Evolutionary conservation across 768 basidiomycete genomes (phyloP).

Genomic region (Rhodotorula kratochvilovae): DNA sequence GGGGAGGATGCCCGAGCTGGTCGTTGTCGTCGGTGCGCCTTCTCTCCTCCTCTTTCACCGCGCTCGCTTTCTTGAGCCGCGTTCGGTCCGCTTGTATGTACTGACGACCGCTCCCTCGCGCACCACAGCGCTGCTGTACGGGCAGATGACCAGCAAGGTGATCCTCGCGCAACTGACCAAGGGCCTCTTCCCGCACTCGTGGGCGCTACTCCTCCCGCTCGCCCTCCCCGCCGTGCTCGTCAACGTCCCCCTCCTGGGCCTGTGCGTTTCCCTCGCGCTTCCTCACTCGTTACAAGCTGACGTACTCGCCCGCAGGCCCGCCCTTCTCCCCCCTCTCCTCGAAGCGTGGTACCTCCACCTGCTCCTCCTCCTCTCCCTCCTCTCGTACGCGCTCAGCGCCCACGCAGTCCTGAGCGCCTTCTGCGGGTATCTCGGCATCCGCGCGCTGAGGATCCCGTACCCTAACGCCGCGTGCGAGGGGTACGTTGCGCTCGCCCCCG

Average conservation of each 20-base stretch:
- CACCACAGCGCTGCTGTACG: slow-evolving; percentile 56
- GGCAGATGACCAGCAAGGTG: slow-evolving; percentile 62
- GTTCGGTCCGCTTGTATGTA: too few species aligned
- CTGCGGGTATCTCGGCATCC: slow-evolving; percentile 30
- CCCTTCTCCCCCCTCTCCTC: slow-evolving; percentile 9
- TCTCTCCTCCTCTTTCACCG: slow-evolving; percentile 70
- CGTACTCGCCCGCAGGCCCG: neutral
- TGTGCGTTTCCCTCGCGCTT: neutral
- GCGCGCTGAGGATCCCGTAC: slow-evolving; percentile 20
- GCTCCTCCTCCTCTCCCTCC: slow-evolving; percentile 8
- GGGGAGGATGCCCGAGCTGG: slow-evolving; percentile 72
- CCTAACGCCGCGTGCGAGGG: slow-evolving; percentile 25
- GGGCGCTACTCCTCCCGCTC: slow-evolving; percentile 21
- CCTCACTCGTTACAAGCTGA: too few species aligned
- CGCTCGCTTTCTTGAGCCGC: neutral
- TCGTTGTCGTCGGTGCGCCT: slow-evolving; percentile 60
- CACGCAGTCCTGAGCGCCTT: slow-evolving; percentile 19
- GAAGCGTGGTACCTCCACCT: slow-evolving; percentile 29
- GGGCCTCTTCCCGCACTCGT: slow-evolving; percentile 61
- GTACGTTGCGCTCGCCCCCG: neutral
- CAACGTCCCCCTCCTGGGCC: slow-evolving; percentile 21
- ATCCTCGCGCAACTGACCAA: slow-evolving; percentile 89
- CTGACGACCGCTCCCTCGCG: slow-evolving; percentile 56
- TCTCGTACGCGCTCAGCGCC: slow-evolving; percentile 19
- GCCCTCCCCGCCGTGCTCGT: slow-evolving; percentile 12